Evolutionary conservation across 306 rosid species (phyloP), one percentile per base, ranked within the genome.

Genomic region (Vicia sativa): DNA sequence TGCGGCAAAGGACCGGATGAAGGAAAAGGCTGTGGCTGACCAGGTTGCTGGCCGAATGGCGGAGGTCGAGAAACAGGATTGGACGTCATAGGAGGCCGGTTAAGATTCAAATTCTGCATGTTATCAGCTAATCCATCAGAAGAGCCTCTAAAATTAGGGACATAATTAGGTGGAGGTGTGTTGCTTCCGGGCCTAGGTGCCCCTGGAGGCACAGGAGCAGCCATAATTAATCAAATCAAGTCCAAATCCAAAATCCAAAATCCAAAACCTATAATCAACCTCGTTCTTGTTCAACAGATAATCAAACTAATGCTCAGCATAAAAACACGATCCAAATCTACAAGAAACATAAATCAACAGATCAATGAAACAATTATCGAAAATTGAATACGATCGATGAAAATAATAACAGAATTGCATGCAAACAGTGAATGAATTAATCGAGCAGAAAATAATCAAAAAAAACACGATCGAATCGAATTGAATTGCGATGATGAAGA

Each of bases 171-270:
- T 13, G 92, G 86, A 69, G 95, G 90, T 4, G 85, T 76, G 67
- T 81, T 78, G 63, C 68, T 72, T 46, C 76, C 81, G 84, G 96
- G 91, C 81, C 98, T 84, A 70, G 92, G 89, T 86, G 95, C 96
- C 92, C 98, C 98, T 63, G 91, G 87, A 86, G 95, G 96, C 95
- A 87, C 91, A 81, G 82, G 74, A 79, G 92, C 92, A 63, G 92
- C 91, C 98, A 92, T 92, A 65, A 28, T 55, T 7, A 13, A 72
- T 74, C 71, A 79, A 79, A 77, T 73, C 82, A 62, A 62, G 38
- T 64, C 58, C n/a, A n/a, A n/a, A n/a, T n/a, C n/a, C n/a, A n/a
- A 41, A 75, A 80, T 75, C 65, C 71, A 66, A 75, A 34, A 7
- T 34, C 38, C 38, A 2, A 9, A 49, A 52, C 52, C 53, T 59